Evolutionary conservation across 1,139 yeast genomes (phyloP), one percentile per base, ranked within the genome.

Genomic region (Sporopachydermia cereana): DNA sequence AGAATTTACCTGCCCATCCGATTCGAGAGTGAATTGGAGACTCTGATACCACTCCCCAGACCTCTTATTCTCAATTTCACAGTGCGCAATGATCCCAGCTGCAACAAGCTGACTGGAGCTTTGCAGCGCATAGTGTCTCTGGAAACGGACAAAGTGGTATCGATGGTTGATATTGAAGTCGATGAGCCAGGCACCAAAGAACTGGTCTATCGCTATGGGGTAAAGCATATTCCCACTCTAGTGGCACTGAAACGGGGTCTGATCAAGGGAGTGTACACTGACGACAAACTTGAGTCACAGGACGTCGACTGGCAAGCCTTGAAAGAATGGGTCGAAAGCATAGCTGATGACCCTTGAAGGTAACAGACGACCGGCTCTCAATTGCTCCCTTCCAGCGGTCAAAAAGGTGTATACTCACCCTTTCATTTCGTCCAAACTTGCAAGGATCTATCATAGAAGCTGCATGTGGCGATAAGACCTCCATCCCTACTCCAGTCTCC

Each of bases 381-480:
- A n/a, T n/a, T n/a, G n/a, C n/a, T n/a, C n/a, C n/a, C n/a, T n/a
- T n/a, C n/a, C n/a, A n/a, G n/a, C n/a, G n/a, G n/a, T n/a, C n/a
- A n/a, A n/a, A n/a, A n/a, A n/a, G n/a, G n/a, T n/a, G n/a, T n/a
- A n/a, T n/a, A n/a, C n/a, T n/a, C n/a, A n/a, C n/a, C n/a, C n/a
- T 44, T 16, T 17, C 16, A 41, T n/a, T 17, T 12, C 5, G n/a
- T 5, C 96, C 96, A 89, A 30, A 72, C 60, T 54, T 86, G 95
- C 2, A 89, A 74, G 22, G 83, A 76, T 48, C 75, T 74, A 60
- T 91, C 98, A 63, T 91, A 91, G 60, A 91, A 91, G 46, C 96
- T 85, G 58, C 96, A 88, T 1, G 96, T 88, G 2, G 77, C 80
- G 2, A 82, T 72, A 21, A 56, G 56, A 3, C 47, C 46, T 3